Evolutionary conservation across 2,329 filamentous ascomycete genomes (phyloP).

Genomic region (Myriosclerotinia curreyana): DNA sequence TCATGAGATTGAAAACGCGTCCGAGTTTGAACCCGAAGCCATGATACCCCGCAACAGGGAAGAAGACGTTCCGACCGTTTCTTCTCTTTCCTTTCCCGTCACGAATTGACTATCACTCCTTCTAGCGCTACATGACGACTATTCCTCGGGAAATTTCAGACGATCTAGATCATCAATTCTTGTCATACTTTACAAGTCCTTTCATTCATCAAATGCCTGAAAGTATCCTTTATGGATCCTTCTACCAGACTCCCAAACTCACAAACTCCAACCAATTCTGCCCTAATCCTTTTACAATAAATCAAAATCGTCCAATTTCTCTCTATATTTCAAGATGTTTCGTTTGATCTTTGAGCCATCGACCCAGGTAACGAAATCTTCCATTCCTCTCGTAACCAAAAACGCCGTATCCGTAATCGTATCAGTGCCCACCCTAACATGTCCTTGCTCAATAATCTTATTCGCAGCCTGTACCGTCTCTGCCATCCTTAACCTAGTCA

Average conservation of each 20-base stretch:
- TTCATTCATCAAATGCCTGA: background rate
- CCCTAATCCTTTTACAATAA: conserved; percentile 55
- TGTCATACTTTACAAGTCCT: background rate
- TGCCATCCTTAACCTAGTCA: conserved; percentile 88
- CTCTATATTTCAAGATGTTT: conserved; percentile 90
- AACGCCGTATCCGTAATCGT: conserved; percentile 88
- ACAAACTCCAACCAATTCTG: conserved; percentile 14
- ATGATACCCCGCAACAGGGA: background rate
- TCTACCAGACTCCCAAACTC: background rate
- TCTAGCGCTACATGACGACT: background rate
- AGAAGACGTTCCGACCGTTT: too few species aligned
- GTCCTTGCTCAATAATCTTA: conserved; percentile 89
- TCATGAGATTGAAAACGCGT: background rate
- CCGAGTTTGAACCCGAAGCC: too few species aligned
- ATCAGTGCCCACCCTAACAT: conserved; percentile 87
- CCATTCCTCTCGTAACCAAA: conserved; percentile 82
- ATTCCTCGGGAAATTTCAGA: background rate
- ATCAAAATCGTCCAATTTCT: conserved; percentile 95
- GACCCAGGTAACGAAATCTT: conserved; percentile 96
- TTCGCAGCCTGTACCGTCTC: conserved; percentile 82
- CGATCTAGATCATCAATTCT: background rate
- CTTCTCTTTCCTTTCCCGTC: background rate
- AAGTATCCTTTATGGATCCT: background rate
- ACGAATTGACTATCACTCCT: background rate
- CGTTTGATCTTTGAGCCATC: conserved; percentile 96